Evolutionary conservation across 2,329 filamentous ascomycete genomes (phyloP), one percentile per base, ranked within the genome.

Genomic region (Scopulariopsis brevicaulis): DNA sequence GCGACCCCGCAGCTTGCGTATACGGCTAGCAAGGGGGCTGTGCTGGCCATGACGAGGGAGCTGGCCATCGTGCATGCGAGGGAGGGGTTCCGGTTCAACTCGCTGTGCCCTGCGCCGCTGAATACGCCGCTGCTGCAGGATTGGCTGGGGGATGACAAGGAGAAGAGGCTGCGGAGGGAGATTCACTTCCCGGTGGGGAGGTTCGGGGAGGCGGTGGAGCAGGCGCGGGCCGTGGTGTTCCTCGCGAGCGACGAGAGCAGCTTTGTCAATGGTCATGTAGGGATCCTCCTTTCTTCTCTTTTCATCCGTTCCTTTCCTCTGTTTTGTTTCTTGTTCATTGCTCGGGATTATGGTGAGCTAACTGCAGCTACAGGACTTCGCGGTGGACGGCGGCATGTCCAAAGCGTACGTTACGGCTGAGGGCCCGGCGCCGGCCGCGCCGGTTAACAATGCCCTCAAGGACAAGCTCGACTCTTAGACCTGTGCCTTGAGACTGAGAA

Each of bases 21-120:
- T 75, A 96, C 92, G 1, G 90, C 92, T 15, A 92, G 87, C 74
- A 96, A 96, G 78, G 92, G 92, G 60, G 92, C 92, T 4, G 92
- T 96, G 1, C 76, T 96, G 28, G 92, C 92, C 10, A 78, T 96
- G 76, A 96, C 92, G 40, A 83, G 92, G 61, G 92, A 96, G 72
- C 75, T 96, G 62, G 90, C 92, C 61, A 93, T 96, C 73, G 89
- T 95, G 22, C 92, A 96, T 72, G 92, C 92, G 25, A 82, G 90
- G 57, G 92, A 96, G 71, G 80, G 90, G 51, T 95, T 84, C 77
- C 82, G 92, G 62, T 96, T 96, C 80, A 96, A 96, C 74, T 83
- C 84, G 53, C 77, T 96, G 55, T 96, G 92, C 73, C 92, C 92
- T 5, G 91, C 91, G 25, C 92, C 92, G 2, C 79, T 96, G 64